Conservation (phyloP, 2,329 filamentous ascomycete genomes). For the Pestalotiopsis sp. region DNA sequence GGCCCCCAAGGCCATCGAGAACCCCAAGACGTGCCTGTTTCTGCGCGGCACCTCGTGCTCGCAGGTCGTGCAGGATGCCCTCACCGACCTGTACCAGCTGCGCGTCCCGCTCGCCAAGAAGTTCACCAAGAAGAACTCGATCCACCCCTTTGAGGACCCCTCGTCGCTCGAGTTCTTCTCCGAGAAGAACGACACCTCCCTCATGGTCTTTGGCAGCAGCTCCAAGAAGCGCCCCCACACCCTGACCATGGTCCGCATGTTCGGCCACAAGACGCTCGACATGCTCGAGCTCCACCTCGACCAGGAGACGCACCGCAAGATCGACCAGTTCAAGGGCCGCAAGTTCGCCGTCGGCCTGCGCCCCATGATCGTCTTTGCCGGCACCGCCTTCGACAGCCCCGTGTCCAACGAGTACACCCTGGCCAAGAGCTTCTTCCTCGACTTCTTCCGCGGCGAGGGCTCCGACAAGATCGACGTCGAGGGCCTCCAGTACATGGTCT, state of each 20-base stretch:
- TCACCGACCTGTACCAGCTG: slow-evolving; percentile 76
- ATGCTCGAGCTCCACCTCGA: slow-evolving; percentile 92
- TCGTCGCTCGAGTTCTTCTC: slow-evolving; percentile 92
- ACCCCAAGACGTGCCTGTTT: slow-evolving; percentile 87
- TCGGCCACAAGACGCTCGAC: slow-evolving; percentile 85
- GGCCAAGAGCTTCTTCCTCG: slow-evolving; percentile 83
- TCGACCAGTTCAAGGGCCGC: slow-evolving; percentile 75
- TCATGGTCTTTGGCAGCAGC: slow-evolving; percentile 81
- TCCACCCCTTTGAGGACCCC: slow-evolving; percentile 92
- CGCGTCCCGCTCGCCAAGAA: slow-evolving; percentile 66
- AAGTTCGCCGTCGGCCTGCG: slow-evolving; percentile 81
- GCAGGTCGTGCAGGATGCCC: slow-evolving; percentile 78
- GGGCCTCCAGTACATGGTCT: slow-evolving; percentile 88
- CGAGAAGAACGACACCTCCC: slow-evolving; percentile 90
- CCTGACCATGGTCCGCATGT: slow-evolving; percentile 80
- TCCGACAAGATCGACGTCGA: slow-evolving; percentile 89
- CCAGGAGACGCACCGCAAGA: slow-evolving; percentile 68
- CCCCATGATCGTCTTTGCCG: slow-evolving; percentile 89
- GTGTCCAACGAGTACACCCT: slow-evolving; percentile 79
- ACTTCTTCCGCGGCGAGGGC: slow-evolving; percentile 85
- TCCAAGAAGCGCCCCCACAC: slow-evolving; percentile 95
- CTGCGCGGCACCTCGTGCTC: slow-evolving; percentile 83
- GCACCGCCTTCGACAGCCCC: slow-evolving; percentile 83
- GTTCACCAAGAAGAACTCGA: slow-evolving; percentile 95
- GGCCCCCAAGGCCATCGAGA: slow-evolving; percentile 86